Evolutionary conservation across 208 protist genomes (phyloP), one percentile per base, ranked within the genome.

Genomic region (Leishmania braziliensis): DNA sequence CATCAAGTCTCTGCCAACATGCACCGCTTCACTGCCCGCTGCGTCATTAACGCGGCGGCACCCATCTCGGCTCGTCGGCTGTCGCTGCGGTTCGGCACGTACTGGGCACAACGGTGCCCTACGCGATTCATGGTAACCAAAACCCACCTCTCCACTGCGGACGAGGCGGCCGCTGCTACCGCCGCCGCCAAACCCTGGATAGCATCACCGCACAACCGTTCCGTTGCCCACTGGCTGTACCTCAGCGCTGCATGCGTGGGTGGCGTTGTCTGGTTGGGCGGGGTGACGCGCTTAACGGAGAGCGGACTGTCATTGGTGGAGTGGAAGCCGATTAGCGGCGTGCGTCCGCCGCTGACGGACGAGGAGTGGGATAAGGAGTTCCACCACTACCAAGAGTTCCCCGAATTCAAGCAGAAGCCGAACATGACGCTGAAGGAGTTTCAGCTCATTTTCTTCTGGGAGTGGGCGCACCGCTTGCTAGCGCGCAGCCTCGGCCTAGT

Each of bases 401-500:
- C 98, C 6, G 97, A 99, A 88, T 99, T 96, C 88, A 90, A 98
- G 84, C 93, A 98, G 91, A 96, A 98, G 78, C 87, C 92, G 29
- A 89, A 94, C 73, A 99, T 99, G 92, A 98, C 95, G 54, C 76
- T 99, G 60, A 85, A 93, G 48, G 96, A 99, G 75, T 99, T 99
- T 84, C 98, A 99, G 91, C 90, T 91, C 71, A 99, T 99, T 69
- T 99, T 98, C 85, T 99, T 96, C 80, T 98, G 92, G 96, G 98
- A 99, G 89, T 99, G 96, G 91, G 91, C 90, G 4, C 99, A 99
- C 85, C 92, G 98, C 48, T 89, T 98, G 23, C 88, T 99, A 54
- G 98, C 98, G 10, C 91, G 98, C 81, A 81, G 92, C 26, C 82
- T 99, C 66, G 98, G 98, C 56, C 65, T 98, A 16, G 91, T 93